Evolutionary conservation across 768 basidiomycete genomes (phyloP).

Genomic region (Kwoniella sp.): DNA sequence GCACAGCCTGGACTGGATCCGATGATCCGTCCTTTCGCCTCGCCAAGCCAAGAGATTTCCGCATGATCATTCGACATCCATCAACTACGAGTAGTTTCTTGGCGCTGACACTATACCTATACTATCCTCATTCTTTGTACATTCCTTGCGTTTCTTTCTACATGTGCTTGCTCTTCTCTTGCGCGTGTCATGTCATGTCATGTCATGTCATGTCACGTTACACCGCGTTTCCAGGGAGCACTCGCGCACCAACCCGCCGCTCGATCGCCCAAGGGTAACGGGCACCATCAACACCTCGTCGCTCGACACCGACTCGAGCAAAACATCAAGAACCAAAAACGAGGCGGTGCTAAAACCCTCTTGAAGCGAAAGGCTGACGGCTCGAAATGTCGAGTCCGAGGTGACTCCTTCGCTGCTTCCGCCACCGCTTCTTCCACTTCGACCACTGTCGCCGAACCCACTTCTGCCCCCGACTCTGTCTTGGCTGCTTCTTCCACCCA

Average conservation of each 20-base stretch:
- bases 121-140: slow-evolving; percentile 3
- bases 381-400: slow-evolving; percentile 40
- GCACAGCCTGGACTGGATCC: neutral
- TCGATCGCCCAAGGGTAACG: slow-evolving; percentile 14
- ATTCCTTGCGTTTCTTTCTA: no score
- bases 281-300: slow-evolving; percentile 41
- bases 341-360: slow-evolving; percentile 7
- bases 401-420: slow-evolving; percentile 19
- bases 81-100: no score
- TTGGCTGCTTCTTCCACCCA: slow-evolving; percentile 25
- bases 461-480: slow-evolving; percentile 56
- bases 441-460: slow-evolving; percentile 56
- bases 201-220: no score
- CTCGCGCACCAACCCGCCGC: slow-evolving; percentile 11
- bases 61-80: neutral
- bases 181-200: no score
- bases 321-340: slow-evolving; percentile 16
- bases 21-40: neutral
- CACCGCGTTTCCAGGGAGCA: neutral
- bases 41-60: slow-evolving; percentile 3
- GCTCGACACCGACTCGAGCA: slow-evolving; percentile 23
- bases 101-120: neutral
- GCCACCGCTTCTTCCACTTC: slow-evolving; percentile 56
- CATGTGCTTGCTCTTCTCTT: no score
- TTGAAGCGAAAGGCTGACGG: slow-evolving; percentile 39